Base-by-base conservation (phyloP, 495 filamentous ascomycete species). In the Penicillium simplicissimum region DNA sequence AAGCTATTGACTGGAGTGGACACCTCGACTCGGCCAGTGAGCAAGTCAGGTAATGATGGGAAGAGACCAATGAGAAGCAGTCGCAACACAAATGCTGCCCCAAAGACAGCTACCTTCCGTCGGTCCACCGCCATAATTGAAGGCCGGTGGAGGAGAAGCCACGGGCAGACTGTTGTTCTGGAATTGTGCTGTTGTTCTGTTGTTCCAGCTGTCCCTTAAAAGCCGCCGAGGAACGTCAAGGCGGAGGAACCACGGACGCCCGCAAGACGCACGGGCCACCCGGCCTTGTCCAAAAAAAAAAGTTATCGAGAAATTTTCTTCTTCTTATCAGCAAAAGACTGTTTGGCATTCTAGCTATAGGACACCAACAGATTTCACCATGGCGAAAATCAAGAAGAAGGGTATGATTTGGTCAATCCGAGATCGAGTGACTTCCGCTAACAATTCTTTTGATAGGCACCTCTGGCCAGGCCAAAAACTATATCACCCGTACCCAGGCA, bases 1-100 rank as follows among this genome's bases (percentile, higher is more conserved):
- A 96, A 98, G 84, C 95, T 97, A 59, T 90, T 97, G 28, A 98
- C 90, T 17, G 95, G 93, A 3, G 95, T 98, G 28, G 95, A 97
- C 60, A 98, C 87, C 82, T 98, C 95, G 60, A 97, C 95, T 71
- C 95, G 88, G 58, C 88, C 91, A 10, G 91, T 93, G 60, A 98
- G 81, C 57, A 97, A 81, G 67, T 93, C 87, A 14, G 96, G 91
- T 34, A 98, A 81, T 14, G 85, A 86, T 64, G 95, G 95, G 70
- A 97, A 96, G 8, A 87, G 77, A 57, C 85, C 82, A 73, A 91
- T 90, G 53, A 98, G 84, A 55, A 93, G 78, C 58, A 97, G 83
- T 58, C 95, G 88, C 67, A 97, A 75, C 53, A 86, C 84, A 62
- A 91, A 87, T 60, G 92, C 95, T 42, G 85, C 87, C 42, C 81